Evolutionary conservation across 306 rosid genomes (phyloP).

Genomic region (Gillenia trifoliata): DNA sequence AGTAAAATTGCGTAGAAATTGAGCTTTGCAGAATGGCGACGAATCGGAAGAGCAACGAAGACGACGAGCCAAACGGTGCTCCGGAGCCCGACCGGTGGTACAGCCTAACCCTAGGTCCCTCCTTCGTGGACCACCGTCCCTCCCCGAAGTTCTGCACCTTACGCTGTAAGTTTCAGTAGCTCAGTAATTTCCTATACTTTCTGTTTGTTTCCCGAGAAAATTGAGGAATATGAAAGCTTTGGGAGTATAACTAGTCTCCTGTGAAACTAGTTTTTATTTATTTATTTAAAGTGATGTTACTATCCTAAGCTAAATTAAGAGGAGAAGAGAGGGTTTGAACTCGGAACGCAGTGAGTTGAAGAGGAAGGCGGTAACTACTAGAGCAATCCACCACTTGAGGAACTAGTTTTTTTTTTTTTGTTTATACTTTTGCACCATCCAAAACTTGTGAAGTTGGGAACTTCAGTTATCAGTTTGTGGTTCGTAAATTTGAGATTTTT

Average conservation of each 20-base stretch:
- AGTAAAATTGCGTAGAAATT: background rate
- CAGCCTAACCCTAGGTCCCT: constrained; percentile 11
- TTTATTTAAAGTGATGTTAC: too few species aligned
- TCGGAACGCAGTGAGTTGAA: too few species aligned
- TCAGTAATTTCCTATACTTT: background rate
- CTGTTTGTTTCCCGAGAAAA: background rate
- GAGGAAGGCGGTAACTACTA: too few species aligned
- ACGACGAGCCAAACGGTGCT: constrained; percentile 17
- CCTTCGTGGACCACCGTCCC: constrained; percentile 8
- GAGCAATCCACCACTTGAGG: too few species aligned
- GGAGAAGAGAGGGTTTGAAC: too few species aligned
- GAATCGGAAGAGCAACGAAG: background rate
- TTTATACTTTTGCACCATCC: background rate
- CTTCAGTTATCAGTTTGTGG: background rate
- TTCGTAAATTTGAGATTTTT: background rate
- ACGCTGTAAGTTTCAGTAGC: constrained; percentile 15
- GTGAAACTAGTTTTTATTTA: background rate
- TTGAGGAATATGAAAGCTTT: background rate
- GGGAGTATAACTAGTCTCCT: background rate
- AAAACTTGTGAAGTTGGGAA: background rate
- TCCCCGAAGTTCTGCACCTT: constrained; percentile 15
- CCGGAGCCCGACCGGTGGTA: constrained; percentile 18
- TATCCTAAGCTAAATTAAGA: too few species aligned
- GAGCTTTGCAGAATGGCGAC: background rate
- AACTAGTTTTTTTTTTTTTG: background rate